These are phyloP conservation scores for Lobosporangium transversale DNA, from an alignment of 192 early-diverging fungal genomes.

Conservation along the genomic window DNA sequence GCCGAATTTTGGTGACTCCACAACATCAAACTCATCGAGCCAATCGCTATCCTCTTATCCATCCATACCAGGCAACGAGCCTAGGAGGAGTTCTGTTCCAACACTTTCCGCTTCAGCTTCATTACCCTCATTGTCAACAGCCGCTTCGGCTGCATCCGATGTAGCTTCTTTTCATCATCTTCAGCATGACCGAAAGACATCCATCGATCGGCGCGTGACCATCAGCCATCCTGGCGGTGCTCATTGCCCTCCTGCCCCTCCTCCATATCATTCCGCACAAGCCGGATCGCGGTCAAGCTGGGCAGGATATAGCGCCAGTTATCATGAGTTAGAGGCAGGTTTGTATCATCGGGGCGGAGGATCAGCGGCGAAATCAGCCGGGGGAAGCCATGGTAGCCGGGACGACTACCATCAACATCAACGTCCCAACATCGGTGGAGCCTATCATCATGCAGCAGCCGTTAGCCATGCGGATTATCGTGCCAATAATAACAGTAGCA, in stretches of 20 bases:
- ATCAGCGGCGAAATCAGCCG: too few relatives aligned
- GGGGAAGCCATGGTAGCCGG: conserved; percentile 1
- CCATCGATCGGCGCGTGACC: conserved; percentile 15
- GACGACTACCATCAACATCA: conserved; percentile 38
- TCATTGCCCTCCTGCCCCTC: conserved; percentile 12
- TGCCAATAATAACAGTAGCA: conserved; percentile 18
- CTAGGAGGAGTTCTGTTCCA: conserved; percentile 16
- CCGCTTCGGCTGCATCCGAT: background rate
- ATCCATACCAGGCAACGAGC: conserved; percentile 8
- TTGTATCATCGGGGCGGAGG: too few relatives aligned
- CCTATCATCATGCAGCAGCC: too few relatives aligned
- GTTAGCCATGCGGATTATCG: conserved; percentile 6
- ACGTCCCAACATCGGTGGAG: too few relatives aligned
- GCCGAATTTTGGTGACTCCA: background rate
- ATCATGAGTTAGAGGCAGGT: background rate
- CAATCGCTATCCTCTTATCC: conserved; percentile 1
- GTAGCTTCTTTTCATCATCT: background rate
- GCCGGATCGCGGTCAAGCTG: conserved; percentile 21
- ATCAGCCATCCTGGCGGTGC: background rate
- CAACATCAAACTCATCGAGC: background rate
- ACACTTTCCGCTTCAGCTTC: conserved; percentile 1
- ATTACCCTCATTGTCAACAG: background rate
- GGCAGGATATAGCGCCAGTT: conserved; percentile 17
- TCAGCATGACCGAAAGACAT: conserved; percentile 6
- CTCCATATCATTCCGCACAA: background rate